Base-by-base conservation (phyloP, 2,329 filamentous ascomycete genomes). In the Botrytis galanthina region DNA sequence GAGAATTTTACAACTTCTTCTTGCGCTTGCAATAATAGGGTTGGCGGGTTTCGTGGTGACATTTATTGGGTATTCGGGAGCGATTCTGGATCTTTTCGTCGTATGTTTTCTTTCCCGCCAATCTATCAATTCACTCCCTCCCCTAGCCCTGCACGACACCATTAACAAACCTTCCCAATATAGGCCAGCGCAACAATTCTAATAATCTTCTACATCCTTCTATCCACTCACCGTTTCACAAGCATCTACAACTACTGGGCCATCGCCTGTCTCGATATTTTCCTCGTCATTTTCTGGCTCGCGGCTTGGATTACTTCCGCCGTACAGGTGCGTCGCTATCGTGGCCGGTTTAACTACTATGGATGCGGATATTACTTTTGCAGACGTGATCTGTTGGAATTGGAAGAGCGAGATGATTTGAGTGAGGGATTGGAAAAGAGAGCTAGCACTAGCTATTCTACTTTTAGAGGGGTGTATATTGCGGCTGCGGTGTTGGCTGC, bases 11-110 rank as follows among this genome's bases (percentile, higher is more conserved):
- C 67, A 73, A 37, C 29, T 73, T 5, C 37, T 71, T 8, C 20
- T 71, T 42, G 72, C 72, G 3, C 20, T 73, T 16, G 48, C 67
- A 16, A 71, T 73, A 7, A 32, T 73, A 6, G 72, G 72, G 0
- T 42, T 71, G 39, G 68, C 72, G 14, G 72, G 46, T 12, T 73
- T 57, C 26, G 72, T 70, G 14, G 67, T 73, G 14, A 71, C 72
- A 0, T 71, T 57, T 48, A 71, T 64, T 12, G 44, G 67, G 16
- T 73, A 71, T 32, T 70, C 66, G 2, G 72, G 72, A 1, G 72
- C 66, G 5, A 57, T 46, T 8, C 48, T 73, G n/a, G 66, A 62
- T 32, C 39, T 64, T 16, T 71, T 73, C 18, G 70, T 48, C 29
- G 72, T 73, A 71, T 22, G 72, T 37, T 46, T 46, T 46, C 0